Evolutionary conservation across 768 basidiomycete species (phyloP), one percentile per base, ranked within the genome.

Genomic region (Dacryopinax primogenitus): DNA sequence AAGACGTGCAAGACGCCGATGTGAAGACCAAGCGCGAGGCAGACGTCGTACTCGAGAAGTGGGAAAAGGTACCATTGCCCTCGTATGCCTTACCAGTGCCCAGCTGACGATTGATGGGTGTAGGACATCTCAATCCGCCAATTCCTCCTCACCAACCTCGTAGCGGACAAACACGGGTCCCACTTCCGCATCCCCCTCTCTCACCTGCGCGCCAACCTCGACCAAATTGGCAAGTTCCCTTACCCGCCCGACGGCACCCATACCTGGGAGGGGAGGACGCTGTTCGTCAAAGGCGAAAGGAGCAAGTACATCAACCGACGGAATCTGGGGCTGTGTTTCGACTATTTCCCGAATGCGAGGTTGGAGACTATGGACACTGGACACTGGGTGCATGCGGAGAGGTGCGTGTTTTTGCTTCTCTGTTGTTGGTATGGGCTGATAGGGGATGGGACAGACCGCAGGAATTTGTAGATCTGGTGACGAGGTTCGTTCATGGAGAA

Each of bases 381-480:
- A 0, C 93, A 97, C 74, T 97, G 93, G 93, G 87, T 94, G 21
- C 92, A 94, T 68, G 87, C 89, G 16, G 91, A 94, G 72, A 81
- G 80, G 81, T 85, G 70, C 66, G 78, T 73, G 13, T 9, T 26
- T n/a, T n/a, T 35, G 32, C 13, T 39, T 13, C 32, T 36, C 13
- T n/a, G 7, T 34, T 9, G 28, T 28, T 26, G 13, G n/a, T n/a
- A n/a, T 15, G 37, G 13, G 21, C 12, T 33, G 13, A 6, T 30
- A n/a, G 37, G n/a, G 37, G 37, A 33, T 47, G 34, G 62, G 63
- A 32, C 39, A 70, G 72, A 65, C 79, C 79, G 7, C 67, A 68
- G 28, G 77, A 79, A 69, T 79, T 78, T 66, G 67, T 79, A 3
- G 70, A 74, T 11, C 36, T 76, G 18, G 76, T 80, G 1, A 70